Conservation (phyloP, 257 asterid genomes). For the Rubia yunnanensis region DNA sequence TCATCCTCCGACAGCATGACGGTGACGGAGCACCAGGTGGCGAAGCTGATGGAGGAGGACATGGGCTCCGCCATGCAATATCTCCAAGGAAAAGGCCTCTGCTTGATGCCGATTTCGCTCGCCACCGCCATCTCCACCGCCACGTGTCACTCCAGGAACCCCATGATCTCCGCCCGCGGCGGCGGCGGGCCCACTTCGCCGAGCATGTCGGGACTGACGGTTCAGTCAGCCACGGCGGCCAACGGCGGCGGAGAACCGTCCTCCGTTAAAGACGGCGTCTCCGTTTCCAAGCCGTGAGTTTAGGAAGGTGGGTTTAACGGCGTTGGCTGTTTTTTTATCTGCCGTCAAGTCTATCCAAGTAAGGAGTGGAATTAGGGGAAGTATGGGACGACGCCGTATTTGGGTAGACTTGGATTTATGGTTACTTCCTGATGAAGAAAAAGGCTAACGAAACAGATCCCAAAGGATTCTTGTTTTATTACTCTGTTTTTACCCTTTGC, state of each 20-base stretch:
- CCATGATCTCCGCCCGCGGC: slow-evolving; percentile 18
- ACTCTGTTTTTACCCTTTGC: background rate
- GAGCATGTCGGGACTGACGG: slow-evolving; percentile 57
- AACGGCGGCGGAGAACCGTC: slow-evolving; percentile 21
- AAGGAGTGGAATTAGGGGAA: too few relatives aligned
- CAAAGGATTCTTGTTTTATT: slow-evolving; percentile 7
- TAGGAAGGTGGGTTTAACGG: slow-evolving; percentile 7
- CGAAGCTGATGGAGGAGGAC: slow-evolving; percentile 88
- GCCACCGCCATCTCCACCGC: slow-evolving; percentile 82
- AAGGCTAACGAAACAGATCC: slow-evolving; percentile 27
- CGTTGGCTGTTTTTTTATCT: slow-evolving; percentile 19
- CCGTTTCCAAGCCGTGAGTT: slow-evolving; percentile 39
- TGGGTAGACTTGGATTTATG: slow-evolving; percentile 43
- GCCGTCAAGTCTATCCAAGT: slow-evolving; percentile 52
- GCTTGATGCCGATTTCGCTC: slow-evolving; percentile 90
- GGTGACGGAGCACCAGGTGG: slow-evolving; percentile 86
- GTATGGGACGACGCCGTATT: slow-evolving; percentile 44
- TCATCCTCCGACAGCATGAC: slow-evolving; percentile 66
- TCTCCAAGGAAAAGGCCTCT: slow-evolving; percentile 86
- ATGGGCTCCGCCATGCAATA: slow-evolving; percentile 99
- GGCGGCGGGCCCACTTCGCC: slow-evolving; percentile 60
- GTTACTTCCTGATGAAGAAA: slow-evolving; percentile 11
- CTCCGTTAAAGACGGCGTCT: slow-evolving; percentile 42
- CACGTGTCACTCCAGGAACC: slow-evolving; percentile 59
- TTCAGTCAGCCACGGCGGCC: slow-evolving; percentile 49